Evolutionary conservation across 345 rosid species (phyloP), one percentile per base, ranked within the genome.

Genomic region (Anastatica hierochuntica): DNA sequence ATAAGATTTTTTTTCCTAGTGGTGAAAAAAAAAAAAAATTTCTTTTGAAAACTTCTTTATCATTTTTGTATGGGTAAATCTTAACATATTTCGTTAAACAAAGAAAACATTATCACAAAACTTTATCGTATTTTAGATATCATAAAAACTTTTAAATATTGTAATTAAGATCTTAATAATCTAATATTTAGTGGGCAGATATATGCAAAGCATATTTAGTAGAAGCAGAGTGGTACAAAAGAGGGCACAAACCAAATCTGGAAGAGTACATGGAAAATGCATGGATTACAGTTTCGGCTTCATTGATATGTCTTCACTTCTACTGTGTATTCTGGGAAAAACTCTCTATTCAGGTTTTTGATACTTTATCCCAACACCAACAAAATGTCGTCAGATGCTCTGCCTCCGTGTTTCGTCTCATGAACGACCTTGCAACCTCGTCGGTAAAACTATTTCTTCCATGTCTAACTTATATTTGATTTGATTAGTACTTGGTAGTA

Each of bases 181-280:
- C 24, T 21, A 2, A 21, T 2, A 2, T 21, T 14, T 57, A 77
- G 87, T 76, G 81, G 87, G 53, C 53, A 30, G 67, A 71, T 62
- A 2, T 69, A 23, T 72, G 71, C 39, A 43, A 30, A 62, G 2
- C 75, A 9, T 78, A 42, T 49, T 39, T 78, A 24, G 7, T 35
- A 48, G 83, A 81, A 23, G 78, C 83, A 0, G 49, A 65, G 39
- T 78, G 87, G 87, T 62, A 49, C 38, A 7, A 56, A 9, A 46
- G 18, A 13, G 72, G 72, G 34, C 44, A 63, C 10, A 76, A 34
- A 9, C 83, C 86, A 14, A 62, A 29, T 3, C 12, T 74, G 0
- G 8, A 62, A 51, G 81, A 76, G 31, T 81, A 76, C 52, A 49
- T 77, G 26, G 65, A 75, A 19, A 73, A 68, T 44, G 75, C 60